These are phyloP conservation scores for Rubia tinctorum DNA, from an alignment of 305 asterid genomes.

Conservation along the genomic window DNA sequence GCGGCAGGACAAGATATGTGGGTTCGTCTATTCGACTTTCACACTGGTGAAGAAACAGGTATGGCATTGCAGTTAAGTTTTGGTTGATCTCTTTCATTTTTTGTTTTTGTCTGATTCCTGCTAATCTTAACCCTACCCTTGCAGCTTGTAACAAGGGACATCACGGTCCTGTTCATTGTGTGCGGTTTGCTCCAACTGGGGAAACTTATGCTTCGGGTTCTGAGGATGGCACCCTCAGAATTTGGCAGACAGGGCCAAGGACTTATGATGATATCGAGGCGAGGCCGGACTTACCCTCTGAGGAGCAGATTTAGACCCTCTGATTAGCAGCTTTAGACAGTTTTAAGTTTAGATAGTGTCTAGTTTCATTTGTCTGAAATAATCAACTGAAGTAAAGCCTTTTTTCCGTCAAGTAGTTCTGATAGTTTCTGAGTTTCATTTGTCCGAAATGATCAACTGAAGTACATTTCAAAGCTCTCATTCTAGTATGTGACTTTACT, in stretches of 20 bases:
- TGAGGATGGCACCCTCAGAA: constrained; percentile 38
- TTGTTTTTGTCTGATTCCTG: not conserved
- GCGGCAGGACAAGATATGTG: constrained; percentile 43
- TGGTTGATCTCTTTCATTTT: not conserved
- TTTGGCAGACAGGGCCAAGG: constrained; percentile 16
- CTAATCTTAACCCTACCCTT: not conserved
- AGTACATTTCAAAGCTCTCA: no score
- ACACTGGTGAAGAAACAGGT: constrained; percentile 42
- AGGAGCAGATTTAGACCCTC: no score
- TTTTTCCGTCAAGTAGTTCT: no score
- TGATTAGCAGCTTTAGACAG: no score
- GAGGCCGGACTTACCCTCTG: no score
- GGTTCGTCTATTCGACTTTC: constrained; percentile 35
- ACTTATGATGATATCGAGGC: no score
- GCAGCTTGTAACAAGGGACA: constrained; percentile 45
- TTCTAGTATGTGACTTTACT: no score
- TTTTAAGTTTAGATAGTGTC: no score
- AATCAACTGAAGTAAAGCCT: no score
- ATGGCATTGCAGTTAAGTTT: not conserved
- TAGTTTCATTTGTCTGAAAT: no score
- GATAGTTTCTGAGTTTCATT: no score
- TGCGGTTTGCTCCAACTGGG: constrained; percentile 33
- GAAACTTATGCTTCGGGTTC: constrained; percentile 42
- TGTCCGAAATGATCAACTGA: no score
- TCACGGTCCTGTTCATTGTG: constrained; percentile 7